A percentile compares a stretch with the other conserved stretches of the same genome.
Conservation (phyloP, 768 basidiomycete species). For the Suillus fuscotomentosus region DNA sequence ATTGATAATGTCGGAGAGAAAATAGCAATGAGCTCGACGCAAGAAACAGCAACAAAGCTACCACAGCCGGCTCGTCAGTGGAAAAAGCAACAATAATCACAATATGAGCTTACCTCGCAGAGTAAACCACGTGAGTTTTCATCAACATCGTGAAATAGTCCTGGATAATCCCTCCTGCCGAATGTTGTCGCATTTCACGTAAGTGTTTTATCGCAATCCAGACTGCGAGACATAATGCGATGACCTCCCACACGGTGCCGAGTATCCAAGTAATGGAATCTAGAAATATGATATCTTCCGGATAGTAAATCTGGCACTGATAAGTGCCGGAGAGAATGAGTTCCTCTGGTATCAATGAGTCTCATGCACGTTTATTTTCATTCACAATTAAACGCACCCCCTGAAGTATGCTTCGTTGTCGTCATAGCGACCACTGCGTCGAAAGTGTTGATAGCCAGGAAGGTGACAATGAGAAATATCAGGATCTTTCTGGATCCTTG, state of each 20-base stretch:
- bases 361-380: too few relatives aligned
- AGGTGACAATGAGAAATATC: background rate
- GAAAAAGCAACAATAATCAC: background rate
- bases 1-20: too few relatives aligned
- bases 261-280: background rate
- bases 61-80: background rate
- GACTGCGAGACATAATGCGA: background rate
- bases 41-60: background rate
- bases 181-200: background rate
- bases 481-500: background rate
- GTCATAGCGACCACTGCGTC: fast-evolving
- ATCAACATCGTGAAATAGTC: background rate
- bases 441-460: background rate
- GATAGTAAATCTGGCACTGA: background rate
- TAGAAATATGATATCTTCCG: background rate
- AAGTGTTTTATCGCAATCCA: background rate
- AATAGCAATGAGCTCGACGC: too few relatives aligned
- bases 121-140: background rate
- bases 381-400: too few relatives aligned
- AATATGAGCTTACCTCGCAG: background rate
- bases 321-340: background rate
- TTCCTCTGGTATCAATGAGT: background rate
- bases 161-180: background rate
- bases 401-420: too few relatives aligned
- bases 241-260: background rate